phyloP scores from a whole-genome alignment of 768 basidiomycete genomes.

The Epithele typhae region DNA sequence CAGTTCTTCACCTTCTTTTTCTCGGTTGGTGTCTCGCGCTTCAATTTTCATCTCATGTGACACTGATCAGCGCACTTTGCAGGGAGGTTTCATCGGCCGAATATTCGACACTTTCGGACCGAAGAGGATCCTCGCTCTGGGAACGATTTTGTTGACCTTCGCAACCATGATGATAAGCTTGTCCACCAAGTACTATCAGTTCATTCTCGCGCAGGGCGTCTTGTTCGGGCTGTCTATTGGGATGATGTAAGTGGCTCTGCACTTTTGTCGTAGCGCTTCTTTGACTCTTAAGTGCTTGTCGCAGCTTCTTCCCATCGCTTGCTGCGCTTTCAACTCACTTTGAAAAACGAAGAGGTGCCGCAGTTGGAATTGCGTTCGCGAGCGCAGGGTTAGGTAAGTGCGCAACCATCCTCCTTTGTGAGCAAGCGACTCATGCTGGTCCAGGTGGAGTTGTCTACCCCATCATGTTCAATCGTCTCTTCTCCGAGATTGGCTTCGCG shows the following conservation, averaged over 20 bases:
- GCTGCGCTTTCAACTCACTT: conserved; percentile 11
- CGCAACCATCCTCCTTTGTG: no score
- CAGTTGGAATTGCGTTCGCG: neutral
- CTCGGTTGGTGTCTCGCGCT: conserved; percentile 39
- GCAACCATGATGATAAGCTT: conserved; percentile 59
- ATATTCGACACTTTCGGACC: conserved; percentile 60
- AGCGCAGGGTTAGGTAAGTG: no score
- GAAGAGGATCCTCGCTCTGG: conserved; percentile 43
- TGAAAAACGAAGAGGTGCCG: neutral
- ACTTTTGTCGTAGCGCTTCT: neutral
- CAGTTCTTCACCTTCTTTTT: conserved; percentile 71
- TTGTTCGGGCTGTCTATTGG: conserved; percentile 63
- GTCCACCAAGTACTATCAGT: conserved; percentile 52
- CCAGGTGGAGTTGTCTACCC: conserved; percentile 60
- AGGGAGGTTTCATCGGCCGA: conserved; percentile 63
- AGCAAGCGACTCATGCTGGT: conserved; percentile 10
- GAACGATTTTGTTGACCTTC: conserved; percentile 43
- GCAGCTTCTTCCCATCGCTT: conserved; percentile 52
- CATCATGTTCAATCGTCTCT: conserved; percentile 56
- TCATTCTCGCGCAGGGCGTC: conserved; percentile 56
- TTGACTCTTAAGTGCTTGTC: conserved; percentile 45
- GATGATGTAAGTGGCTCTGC: conserved; percentile 45
- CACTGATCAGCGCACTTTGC: neutral
- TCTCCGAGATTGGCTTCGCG: conserved; percentile 50
- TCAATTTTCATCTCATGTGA: no score